A percentile compares a stretch with the other conserved stretches of the same genome.
Evolutionary conservation across 805 yeast genomes (phyloP).

Genomic region (Priceomyces haplophilus): DNA sequence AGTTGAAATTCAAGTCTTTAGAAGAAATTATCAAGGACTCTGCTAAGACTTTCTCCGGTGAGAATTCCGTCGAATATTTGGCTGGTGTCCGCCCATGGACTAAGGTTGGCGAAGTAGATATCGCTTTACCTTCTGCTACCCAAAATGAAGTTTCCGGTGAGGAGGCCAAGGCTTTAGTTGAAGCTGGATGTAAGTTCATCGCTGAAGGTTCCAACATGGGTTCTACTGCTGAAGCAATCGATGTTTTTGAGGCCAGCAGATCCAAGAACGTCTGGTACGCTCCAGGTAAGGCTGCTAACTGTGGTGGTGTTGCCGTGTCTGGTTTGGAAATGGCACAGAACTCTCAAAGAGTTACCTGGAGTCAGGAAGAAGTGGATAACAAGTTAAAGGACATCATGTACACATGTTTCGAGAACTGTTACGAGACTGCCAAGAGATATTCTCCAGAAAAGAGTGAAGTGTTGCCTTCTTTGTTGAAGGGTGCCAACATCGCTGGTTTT

Average conservation of each 20-base stretch:
- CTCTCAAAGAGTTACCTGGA: slow-evolving; percentile 91
- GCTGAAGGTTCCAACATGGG: slow-evolving; percentile 99
- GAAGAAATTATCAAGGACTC: slow-evolving; percentile 57
- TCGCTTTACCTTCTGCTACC: slow-evolving; percentile 97
- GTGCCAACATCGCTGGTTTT: slow-evolving; percentile 99
- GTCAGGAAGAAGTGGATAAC: slow-evolving; percentile 85
- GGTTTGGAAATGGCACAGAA: slow-evolving; percentile 99
- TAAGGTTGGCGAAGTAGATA: slow-evolving; percentile 85
- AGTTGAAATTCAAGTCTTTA: slow-evolving; percentile 72
- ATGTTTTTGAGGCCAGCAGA: slow-evolving; percentile 86
- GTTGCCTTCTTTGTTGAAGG: slow-evolving; percentile 93
- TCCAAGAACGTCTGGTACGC: slow-evolving; percentile 84
- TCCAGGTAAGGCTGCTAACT: slow-evolving; percentile 98
- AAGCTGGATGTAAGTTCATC: slow-evolving; percentile 85
- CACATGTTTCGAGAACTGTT: slow-evolving; percentile 89
- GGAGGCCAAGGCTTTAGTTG: slow-evolving; percentile 92
- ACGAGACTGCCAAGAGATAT: slow-evolving; percentile 80
- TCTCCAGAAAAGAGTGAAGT: slow-evolving; percentile 63
- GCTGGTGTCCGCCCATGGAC: slow-evolving; percentile 97
- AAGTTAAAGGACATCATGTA: slow-evolving; percentile 92
- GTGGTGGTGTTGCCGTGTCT: slow-evolving; percentile 99
- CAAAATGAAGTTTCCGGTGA: slow-evolving; percentile 97
- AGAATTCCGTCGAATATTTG: slow-evolving; percentile 65
- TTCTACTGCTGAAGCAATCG: slow-evolving; percentile 95
- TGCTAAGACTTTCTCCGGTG: slow-evolving; percentile 54